Conservation (phyloP, 331 rosid genomes). For the Pyracantha coccinea region DNA sequence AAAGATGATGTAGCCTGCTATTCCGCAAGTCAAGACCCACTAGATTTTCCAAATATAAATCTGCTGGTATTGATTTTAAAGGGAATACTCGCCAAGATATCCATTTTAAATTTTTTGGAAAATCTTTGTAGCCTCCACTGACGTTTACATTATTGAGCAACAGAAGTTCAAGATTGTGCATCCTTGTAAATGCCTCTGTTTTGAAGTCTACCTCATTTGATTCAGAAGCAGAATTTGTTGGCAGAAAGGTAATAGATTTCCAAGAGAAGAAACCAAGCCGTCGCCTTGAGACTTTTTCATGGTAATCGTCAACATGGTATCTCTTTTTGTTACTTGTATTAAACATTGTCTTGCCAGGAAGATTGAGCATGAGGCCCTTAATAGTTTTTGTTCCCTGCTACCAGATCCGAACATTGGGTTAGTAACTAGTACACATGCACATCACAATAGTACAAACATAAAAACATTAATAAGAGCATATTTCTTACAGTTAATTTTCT, state of each 20-base stretch:
- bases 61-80: not conserved
- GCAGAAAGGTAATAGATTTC: not conserved
- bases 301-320: not conserved
- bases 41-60: not conserved
- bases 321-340: not conserved
- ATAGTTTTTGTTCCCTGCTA: not conserved
- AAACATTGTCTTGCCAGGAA: not conserved
- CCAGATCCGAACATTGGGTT: not conserved
- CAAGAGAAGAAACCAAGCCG: not conserved
- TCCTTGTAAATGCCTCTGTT: not conserved
- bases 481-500: constrained; percentile 13
- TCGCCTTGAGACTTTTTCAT: not conserved
- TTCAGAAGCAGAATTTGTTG: not conserved
- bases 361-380: constrained; percentile 3
- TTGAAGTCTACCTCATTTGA: not conserved
- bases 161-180: not conserved
- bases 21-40: not conserved
- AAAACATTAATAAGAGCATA: not conserved
- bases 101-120: not conserved
- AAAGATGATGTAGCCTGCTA: not conserved
- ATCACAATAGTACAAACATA: not conserved
- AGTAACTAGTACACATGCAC: not conserved
- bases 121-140: not conserved
- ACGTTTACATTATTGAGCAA: not conserved
- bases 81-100: not conserved